phyloP scores from a whole-genome alignment of 2,329 filamentous ascomycete genomes.

The Pseudocercospora macadamiae region DNA sequence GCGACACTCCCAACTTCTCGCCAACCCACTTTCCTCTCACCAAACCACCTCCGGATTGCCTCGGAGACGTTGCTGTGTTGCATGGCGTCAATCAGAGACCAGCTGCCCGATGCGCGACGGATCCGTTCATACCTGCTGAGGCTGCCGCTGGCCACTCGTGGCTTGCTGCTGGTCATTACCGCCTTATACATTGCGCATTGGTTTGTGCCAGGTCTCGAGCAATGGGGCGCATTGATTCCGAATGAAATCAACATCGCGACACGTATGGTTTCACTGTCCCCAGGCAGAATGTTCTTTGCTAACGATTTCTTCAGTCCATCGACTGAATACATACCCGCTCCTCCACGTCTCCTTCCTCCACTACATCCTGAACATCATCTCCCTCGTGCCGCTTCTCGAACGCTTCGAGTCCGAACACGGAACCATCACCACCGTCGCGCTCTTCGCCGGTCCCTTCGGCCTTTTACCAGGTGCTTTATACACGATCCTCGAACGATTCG shows the following conservation, averaged over 20 bases:
- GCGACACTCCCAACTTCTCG: background rate
- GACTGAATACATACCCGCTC: conserved; percentile 88
- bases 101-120: conserved; percentile 69
- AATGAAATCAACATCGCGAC: conserved; percentile 70
- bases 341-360: conserved; percentile 84
- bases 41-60: background rate
- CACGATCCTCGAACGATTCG: conserved; percentile 72
- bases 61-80: background rate
- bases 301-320: conserved; percentile 67
- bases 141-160: conserved; percentile 84
- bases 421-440: conserved; percentile 79
- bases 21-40: background rate
- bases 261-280: conserved; percentile 58
- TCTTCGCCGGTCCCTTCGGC: conserved; percentile 75
- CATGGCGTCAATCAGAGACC: conserved; percentile 5
- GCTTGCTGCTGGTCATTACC: conserved; percentile 67
- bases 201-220: conserved; percentile 70
- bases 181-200: conserved; percentile 70
- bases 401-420: conserved; percentile 92
- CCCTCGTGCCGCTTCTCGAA: conserved; percentile 84
- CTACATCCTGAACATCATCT: conserved; percentile 75
- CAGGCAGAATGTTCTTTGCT: background rate
- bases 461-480: conserved; percentile 79
- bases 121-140: conserved; percentile 80
- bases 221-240: conserved; percentile 81